Evolutionary conservation across 345 rosid genomes (phyloP), one percentile per base, ranked within the genome.

Genomic region (Eucalyptus leucophloia): DNA sequence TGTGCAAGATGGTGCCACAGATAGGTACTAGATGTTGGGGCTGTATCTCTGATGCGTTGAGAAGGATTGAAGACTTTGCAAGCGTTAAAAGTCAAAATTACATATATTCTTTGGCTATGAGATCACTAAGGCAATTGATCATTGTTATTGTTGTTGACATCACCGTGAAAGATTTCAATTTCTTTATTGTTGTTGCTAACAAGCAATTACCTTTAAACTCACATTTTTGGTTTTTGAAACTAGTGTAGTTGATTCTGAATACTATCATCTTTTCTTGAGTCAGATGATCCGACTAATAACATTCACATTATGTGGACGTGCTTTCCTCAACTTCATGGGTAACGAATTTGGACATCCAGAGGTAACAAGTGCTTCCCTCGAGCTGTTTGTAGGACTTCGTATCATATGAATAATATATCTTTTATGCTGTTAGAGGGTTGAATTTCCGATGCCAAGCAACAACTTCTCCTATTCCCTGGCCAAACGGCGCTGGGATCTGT

Each of bases 311-410:
- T 94, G 99, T 87, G 99, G 98, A 85, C 93, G 44, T 91, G 98
- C 97, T 90, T 98, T 95, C 94, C 99, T 98, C 90, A 98, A 95
- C 91, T 98, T 98, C 93, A 97, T 97, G 97, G 99, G 99, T 89
- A 97, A 98, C 87, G 99, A 98, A 93, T 98, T 98, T 93, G 99
- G 97, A 91, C 99, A 98, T 93, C 98, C 99, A 49, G 92, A 93
- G 95, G 99, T 97, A 90, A 15, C 80, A 90, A 91, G 24, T 53
- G 77, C 86, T 72, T 62, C 58, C 16, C 82, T 90, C 40, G 37
- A 65, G 62, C 87, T 72, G 65, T 87, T 30, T 21, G 34, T 45
- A 90, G 87, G 45, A 56, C 58, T 44, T 80, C 12, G 28, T 81
- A 60, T 50, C 72, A 87, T 87, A 60, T 89, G 86, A 88, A 89